Percentiles rank a stretch among this genome's conserved stretches.
These are phyloP conservation scores for Xylariaceae sp. DNA, from an alignment of 2,329 filamentous ascomycete genomes.

Conservation along the genomic window DNA sequence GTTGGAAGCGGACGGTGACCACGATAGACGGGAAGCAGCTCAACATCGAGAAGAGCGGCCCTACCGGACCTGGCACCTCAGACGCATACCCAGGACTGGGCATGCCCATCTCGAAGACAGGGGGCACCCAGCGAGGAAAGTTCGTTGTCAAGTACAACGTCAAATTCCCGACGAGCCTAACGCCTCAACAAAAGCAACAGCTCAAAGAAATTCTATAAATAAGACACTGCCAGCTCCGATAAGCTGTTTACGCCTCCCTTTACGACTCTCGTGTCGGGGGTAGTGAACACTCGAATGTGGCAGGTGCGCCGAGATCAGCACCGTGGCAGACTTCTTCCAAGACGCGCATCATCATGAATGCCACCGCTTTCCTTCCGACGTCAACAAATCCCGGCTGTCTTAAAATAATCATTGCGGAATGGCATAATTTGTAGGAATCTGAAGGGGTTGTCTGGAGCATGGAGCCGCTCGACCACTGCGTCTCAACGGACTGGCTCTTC, in stretches of 20 bases:
- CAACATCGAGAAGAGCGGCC: slow-evolving; percentile 70
- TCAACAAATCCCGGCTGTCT: slow-evolving; percentile 1
- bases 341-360: slow-evolving; percentile 8
- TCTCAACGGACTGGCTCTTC: not conserved
- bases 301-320: not conserved
- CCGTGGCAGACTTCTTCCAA: not conserved
- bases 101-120: slow-evolving; percentile 93
- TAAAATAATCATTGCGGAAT: not conserved
- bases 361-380: slow-evolving; percentile 9
- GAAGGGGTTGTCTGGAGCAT: slow-evolving; percentile 5
- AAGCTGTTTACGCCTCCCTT: not conserved
- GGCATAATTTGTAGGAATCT: slow-evolving; percentile 5
- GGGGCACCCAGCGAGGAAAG: slow-evolving; percentile 68
- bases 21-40: slow-evolving; percentile 92
- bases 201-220: slow-evolving; percentile 69
- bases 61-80: slow-evolving; percentile 76
- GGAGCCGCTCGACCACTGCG: not conserved
- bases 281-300: not conserved
- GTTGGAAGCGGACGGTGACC: slow-evolving; percentile 84
- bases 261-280: not conserved
- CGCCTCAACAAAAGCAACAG: slow-evolving; percentile 69
- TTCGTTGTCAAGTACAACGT: slow-evolving; percentile 89
- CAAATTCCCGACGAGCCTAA: slow-evolving; percentile 79
- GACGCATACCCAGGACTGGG: slow-evolving; percentile 81
- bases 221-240: not conserved